Base-by-base conservation (phyloP, 768 basidiomycete genomes). In the Russula earlei region DNA sequence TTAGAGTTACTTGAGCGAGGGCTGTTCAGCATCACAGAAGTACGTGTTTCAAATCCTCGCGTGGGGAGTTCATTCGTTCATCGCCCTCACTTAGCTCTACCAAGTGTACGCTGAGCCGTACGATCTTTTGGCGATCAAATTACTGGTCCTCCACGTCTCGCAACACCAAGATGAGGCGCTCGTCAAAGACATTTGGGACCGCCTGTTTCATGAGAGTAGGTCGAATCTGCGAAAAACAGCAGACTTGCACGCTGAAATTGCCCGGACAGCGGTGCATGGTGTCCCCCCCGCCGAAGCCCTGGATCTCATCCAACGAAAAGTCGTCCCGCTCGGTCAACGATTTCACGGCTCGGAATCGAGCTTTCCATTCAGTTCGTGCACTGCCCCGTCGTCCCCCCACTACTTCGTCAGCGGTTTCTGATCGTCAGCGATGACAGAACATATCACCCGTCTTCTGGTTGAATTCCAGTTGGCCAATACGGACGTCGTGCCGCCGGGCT, bases 341-440 rank as follows among this genome's bases (percentile, higher is more conserved):
- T 95, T 94, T 67, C 91, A 88, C 66, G 91, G 93, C 0, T 95
- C 92, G 2, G 90, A 92, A 59, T 83, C 83, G 56, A 87, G 91
- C 10, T 93, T 95, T 70, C 92, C 92, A 17, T 72, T 93, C 27
- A 80, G 92, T 93, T 64, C 67, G 89, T 70, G 41, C 27, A 31
- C n/a, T 44, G 37, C n/a, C 19, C 19, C 20, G 12, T 42, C 46
- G 49, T 50, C 49, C n/a, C n/a, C n/a, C n/a, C 29, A 31, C 3
- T 31, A 31, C 29, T 31, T 7, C 29, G 5, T 44, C 42, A 25
- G 27, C 33, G 45, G 3, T 19, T 17, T 31, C 49, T 47, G 20
- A 59, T 45, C 5, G 22, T 40, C 27, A 22, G 41, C 44, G 40
- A 56, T 40, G 57, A 5, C 63, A 96, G 95, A 84, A 59, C 79